phyloP scores from a whole-genome alignment of 2,329 filamentous ascomycete species.

The Diaporthe ampelina region DNA sequence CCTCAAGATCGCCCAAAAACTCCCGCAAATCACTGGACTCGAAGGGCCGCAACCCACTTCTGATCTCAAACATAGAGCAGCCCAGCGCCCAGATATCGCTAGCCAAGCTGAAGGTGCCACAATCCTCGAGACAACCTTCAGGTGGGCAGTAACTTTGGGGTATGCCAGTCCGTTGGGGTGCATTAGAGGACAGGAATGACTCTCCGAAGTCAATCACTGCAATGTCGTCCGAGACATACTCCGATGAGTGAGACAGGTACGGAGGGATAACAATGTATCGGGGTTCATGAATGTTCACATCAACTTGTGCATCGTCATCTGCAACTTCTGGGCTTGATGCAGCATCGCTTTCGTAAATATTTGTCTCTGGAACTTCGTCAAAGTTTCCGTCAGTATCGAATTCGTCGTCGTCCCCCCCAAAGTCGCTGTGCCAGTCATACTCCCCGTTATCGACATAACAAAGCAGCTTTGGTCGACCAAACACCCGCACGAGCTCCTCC shows the following conservation, averaged over 20 bases:
- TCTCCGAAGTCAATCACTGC: constrained; percentile 16
- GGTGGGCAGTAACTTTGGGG: neutral
- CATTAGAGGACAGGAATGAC: neutral
- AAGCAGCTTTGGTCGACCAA: neutral
- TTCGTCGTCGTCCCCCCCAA: too few species aligned
- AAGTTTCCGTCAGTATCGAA: too few species aligned
- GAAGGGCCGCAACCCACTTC: too few species aligned
- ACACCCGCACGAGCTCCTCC: neutral
- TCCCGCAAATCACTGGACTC: too few species aligned
- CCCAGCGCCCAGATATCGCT: constrained; percentile 1
- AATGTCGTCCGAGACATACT: neutral
- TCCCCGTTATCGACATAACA: constrained; percentile 2
- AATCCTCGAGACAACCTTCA: neutral
- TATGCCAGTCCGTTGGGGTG: neutral
- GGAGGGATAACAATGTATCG: neutral
- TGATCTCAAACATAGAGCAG: constrained; percentile 7
- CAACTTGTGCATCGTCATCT: neutral
- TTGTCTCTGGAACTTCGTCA: too few species aligned
- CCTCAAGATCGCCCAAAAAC: neutral
- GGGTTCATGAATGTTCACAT: neutral
- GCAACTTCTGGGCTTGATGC: neutral
- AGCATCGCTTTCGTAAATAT: too few species aligned
- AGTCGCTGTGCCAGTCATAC: constrained; percentile 6
- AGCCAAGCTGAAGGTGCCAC: neutral
- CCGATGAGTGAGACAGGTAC: neutral